These are phyloP conservation scores for Fragaria iinumae DNA, from an alignment of 306 rosid species.

Conservation along the genomic window DNA sequence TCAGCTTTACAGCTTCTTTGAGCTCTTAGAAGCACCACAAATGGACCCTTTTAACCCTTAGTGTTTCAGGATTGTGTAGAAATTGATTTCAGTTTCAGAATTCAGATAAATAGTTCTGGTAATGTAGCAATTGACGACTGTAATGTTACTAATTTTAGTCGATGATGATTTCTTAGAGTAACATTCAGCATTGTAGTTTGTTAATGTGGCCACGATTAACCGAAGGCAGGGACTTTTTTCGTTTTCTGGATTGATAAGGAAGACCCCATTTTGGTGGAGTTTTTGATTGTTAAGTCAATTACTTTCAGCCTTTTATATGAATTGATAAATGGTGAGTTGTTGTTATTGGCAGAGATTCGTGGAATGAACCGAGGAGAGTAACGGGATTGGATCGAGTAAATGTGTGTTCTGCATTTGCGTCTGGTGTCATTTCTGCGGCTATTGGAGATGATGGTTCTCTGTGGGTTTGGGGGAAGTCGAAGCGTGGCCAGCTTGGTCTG, in stretches of 20 bases:
- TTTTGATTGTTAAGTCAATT: background rate
- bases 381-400: constrained; percentile 55
- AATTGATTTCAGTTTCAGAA: background rate
- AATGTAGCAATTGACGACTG: background rate
- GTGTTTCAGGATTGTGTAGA: background rate
- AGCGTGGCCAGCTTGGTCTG: constrained; percentile 91
- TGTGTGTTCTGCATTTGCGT: constrained; percentile 67
- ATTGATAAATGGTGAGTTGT: constrained; percentile 16
- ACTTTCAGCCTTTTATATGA: background rate
- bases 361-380: constrained; percentile 70
- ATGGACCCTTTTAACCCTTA: background rate
- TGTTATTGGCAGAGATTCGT: constrained; percentile 50
- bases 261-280: background rate
- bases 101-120: background rate
- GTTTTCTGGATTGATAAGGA: background rate
- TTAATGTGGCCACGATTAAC: background rate
- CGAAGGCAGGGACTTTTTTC: background rate
- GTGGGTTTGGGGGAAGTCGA: constrained; percentile 92
- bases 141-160: background rate
- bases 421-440: constrained; percentile 80
- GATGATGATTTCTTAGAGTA: background rate
- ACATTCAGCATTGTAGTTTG: background rate
- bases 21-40: background rate
- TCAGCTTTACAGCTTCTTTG: background rate
- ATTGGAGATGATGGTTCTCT: constrained; percentile 81